These are phyloP conservation scores for Fusarium sp. DNA, from an alignment of 2,329 filamentous ascomycete species.

Conservation along the genomic window DNA sequence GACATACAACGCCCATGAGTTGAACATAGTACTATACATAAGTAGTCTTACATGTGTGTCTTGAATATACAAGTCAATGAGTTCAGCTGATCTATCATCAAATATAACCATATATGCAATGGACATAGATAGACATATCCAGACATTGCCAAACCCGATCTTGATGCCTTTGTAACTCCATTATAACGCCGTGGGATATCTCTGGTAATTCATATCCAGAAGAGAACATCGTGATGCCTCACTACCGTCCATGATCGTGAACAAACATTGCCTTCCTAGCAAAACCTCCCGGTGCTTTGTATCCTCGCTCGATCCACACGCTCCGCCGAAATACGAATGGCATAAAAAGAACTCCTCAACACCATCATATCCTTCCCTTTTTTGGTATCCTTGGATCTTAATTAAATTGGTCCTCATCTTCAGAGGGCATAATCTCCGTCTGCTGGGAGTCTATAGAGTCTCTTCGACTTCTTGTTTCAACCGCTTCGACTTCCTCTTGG, in stretches of 20 bases:
- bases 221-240: constrained; percentile 21
- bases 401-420: constrained; percentile 17
- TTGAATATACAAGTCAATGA: constrained; percentile 13
- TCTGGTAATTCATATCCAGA: constrained; percentile 22
- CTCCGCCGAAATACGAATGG: constrained; percentile 10
- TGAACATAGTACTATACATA: constrained; percentile 7
- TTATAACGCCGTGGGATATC: constrained; percentile 38
- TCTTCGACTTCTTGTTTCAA: constrained; percentile 17
- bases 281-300: constrained; percentile 8
- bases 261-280: constrained; percentile 12
- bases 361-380: constrained; percentile 8
- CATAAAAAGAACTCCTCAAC: constrained; percentile 27
- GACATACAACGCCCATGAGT: not conserved
- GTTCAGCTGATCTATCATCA: constrained; percentile 7
- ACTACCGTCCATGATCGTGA: constrained; percentile 23
- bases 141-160: constrained; percentile 18
- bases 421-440: constrained; percentile 26
- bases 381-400: not conserved
- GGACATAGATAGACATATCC: constrained; percentile 36
- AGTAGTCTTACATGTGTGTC: constrained; percentile 3
- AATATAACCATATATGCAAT: not conserved
- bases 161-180: constrained; percentile 12
- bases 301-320: constrained; percentile 17
- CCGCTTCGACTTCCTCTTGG: constrained; percentile 2
- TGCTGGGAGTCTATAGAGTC: constrained; percentile 35